Evolutionary conservation across 768 basidiomycete genomes (phyloP).

Genomic region (Candolleomyces aberdarensis): DNA sequence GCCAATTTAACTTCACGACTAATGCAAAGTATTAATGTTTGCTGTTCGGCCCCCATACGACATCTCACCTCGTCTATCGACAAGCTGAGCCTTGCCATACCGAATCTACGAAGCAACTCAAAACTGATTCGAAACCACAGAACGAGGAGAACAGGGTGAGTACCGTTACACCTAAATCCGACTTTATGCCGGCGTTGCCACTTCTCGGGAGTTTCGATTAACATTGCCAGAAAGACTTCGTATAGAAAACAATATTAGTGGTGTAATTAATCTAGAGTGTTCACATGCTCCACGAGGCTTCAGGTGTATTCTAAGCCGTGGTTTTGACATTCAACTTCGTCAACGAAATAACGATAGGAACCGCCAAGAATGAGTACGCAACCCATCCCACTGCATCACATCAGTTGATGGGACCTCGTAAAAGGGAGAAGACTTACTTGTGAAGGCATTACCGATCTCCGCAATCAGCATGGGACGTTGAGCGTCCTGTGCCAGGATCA

Average conservation of each 20-base stretch:
- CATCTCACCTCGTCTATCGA: no score
- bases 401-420: not conserved
- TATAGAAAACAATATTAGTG: not conserved
- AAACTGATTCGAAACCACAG: not conserved
- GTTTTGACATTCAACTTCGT: constrained; percentile 61
- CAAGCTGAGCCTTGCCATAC: no score
- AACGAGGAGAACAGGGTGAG: not conserved
- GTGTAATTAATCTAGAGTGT: not conserved
- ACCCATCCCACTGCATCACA: constrained; percentile 67
- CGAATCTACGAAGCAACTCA: not conserved
- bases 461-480: constrained; percentile 62
- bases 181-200: not conserved
- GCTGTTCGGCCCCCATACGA: no score
- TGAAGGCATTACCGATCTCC: constrained; percentile 65
- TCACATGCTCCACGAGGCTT: no score
- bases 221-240: no score
- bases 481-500: constrained; percentile 48
- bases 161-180: not conserved
- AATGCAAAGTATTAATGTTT: no score
- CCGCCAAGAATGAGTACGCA: constrained; percentile 69
- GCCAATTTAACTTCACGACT: no score
- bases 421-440: constrained; percentile 46
- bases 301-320: no score
- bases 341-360: constrained; percentile 66
- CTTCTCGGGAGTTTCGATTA: not conserved